These are phyloP conservation scores for Phytophthora pini DNA, from an alignment of 352 stramenopile species.

Conservation along the genomic window DNA sequence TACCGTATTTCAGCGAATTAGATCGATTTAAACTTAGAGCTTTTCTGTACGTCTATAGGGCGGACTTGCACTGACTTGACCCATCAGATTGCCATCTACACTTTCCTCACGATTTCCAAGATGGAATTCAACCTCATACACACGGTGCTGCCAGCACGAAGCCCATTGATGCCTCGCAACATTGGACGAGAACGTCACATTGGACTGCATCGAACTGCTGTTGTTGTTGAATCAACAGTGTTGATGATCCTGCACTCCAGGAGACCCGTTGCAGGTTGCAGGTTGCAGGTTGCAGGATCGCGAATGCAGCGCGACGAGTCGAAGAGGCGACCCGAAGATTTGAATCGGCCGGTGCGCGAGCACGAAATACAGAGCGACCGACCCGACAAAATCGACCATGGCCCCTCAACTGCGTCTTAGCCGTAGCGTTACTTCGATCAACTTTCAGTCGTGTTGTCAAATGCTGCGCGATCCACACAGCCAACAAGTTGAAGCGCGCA, in stretches of 20 bases:
- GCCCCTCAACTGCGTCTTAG: slow-evolving; percentile 1
- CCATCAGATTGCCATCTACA: slow-evolving; percentile 1
- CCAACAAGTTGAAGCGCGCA: not conserved
- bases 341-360: slow-evolving; percentile 14
- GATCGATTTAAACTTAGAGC: not conserved
- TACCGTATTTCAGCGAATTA: slow-evolving; percentile 17
- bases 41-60: slow-evolving; percentile 25
- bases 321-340: slow-evolving; percentile 19
- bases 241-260: slow-evolving; percentile 11
- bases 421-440: slow-evolving; percentile 3
- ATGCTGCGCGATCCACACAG: not conserved
- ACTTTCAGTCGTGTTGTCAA: not conserved
- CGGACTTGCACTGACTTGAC: slow-evolving; percentile 38
- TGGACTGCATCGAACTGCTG: not conserved
- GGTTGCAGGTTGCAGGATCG: slow-evolving; percentile 21
- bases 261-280: slow-evolving; percentile 9
- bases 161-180: not conserved
- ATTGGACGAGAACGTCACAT: not conserved
- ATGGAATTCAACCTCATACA: not conserved
- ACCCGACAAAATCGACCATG: not conserved
- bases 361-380: slow-evolving; percentile 15
- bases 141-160: not conserved
- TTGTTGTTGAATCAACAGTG: not conserved
- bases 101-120: not conserved
- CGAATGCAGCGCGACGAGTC: slow-evolving; percentile 21